These are phyloP conservation scores for Boletus mariae DNA, from an alignment of 1,284 basidiomycete genomes.

Conservation along the genomic window DNA sequence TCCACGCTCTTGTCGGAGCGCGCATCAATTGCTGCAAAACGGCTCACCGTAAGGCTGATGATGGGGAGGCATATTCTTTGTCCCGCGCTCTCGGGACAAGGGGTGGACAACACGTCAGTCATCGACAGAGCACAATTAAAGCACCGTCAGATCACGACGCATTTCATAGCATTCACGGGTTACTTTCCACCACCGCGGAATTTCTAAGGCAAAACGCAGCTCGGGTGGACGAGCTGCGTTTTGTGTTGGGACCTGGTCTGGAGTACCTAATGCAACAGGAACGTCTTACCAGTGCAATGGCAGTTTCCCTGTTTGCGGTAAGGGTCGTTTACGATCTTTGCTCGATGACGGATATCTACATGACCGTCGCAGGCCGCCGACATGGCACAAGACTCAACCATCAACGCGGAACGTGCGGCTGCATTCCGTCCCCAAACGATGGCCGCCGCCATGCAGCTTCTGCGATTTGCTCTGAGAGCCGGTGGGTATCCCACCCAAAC, in stretches of 20 bases:
- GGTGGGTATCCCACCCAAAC: conserved; percentile 11
- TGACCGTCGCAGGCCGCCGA: conserved; percentile 21
- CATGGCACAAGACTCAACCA: conserved; percentile 3
- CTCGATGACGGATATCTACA: background rate
- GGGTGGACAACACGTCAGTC: conserved; percentile 22
- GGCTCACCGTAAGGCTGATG: conserved; percentile 50
- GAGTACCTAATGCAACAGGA: conserved; percentile 33
- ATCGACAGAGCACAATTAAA: background rate
- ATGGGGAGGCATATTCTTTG: conserved; percentile 54
- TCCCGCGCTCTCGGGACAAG: conserved; percentile 28
- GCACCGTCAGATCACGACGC: background rate
- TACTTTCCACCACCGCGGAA: conserved; percentile 21
- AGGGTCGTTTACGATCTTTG: conserved; percentile 16
- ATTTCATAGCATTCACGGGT: conserved; percentile 17
- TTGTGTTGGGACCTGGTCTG: conserved; percentile 2
- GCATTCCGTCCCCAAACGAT: conserved; percentile 47
- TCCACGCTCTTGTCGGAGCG: conserved; percentile 43
- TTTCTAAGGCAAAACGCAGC: conserved; percentile 21
- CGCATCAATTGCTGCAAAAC: conserved; percentile 56
- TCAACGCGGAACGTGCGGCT: background rate
- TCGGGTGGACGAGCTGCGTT: conserved; percentile 11
- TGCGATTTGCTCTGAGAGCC: conserved; percentile 40
- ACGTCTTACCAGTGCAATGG: conserved; percentile 47
- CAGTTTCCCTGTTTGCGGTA: conserved; percentile 54
- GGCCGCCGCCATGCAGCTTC: conserved; percentile 42